These are phyloP conservation scores for Auricularia auricula-judae DNA, from an alignment of 768 basidiomycete species.

Conservation along the genomic window DNA sequence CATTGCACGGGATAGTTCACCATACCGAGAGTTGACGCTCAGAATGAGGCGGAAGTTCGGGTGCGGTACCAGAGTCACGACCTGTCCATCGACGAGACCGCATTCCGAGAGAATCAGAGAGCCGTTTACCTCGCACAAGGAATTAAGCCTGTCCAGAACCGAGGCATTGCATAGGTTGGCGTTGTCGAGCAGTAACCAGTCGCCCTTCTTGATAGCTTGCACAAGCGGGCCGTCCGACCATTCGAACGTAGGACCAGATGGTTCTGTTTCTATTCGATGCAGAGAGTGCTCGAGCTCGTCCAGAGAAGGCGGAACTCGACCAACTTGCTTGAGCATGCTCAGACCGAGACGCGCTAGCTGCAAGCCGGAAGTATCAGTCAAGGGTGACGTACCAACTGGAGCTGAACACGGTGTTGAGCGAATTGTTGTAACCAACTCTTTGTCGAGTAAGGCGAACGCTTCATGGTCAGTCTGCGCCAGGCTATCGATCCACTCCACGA, in stretches of 20 bases:
- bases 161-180: slow-evolving; percentile 94
- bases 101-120: slow-evolving; percentile 78
- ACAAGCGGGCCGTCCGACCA: slow-evolving; percentile 95
- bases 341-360: no score
- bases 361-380: no score
- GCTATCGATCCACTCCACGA: not conserved
- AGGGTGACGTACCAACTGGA: no score
- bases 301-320: no score
- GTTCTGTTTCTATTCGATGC: no score
- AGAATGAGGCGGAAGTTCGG: slow-evolving; percentile 87
- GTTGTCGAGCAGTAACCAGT: slow-evolving; percentile 85
- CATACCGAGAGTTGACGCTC: slow-evolving; percentile 82
- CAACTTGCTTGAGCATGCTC: no score
- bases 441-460: no score
- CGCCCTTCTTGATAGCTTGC: slow-evolving; percentile 71
- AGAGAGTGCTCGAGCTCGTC: no score
- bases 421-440: no score
- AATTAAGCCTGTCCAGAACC: slow-evolving; percentile 92
- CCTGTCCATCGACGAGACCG: slow-evolving; percentile 66
- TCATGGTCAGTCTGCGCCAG: not conserved
- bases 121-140: slow-evolving; percentile 84
- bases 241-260: slow-evolving; percentile 39
- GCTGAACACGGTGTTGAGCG: no score
- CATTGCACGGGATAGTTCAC: slow-evolving; percentile 96
- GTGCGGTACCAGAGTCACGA: slow-evolving; percentile 72